Base-by-base conservation (phyloP, 2,329 filamentous ascomycete species). In the Cercospora sp. region DNA sequence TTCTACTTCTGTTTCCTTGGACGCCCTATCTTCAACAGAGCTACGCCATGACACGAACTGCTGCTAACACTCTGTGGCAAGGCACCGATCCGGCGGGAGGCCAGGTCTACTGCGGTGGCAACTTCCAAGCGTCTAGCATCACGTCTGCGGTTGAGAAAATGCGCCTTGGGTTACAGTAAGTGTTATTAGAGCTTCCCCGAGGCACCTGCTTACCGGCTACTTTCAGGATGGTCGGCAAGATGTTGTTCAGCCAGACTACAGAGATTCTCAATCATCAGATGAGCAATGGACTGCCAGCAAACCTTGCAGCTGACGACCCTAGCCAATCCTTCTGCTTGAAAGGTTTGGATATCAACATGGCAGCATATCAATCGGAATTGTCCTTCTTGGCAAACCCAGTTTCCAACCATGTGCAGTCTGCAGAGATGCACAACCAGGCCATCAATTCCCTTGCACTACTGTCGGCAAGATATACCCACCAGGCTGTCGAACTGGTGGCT, bases 361-460 rank as follows among this genome's bases (percentile, higher is more conserved):
- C 89, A 0, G 85, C 87, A 0, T 88, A 90, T 70, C 85, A 86
- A 77, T 85, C 87, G 5, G 74, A 76, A 63, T 68, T 75, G 9
- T 72, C 70, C 2, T 73, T 71, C 69, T 82, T 91, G 0, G 85
- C 88, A 0, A 86, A 87, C 66, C 88, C 89, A 0, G 85, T 91
- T 13, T 85, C 84, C 45, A 82, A 82, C 2, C 88, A 91, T 72
- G 87, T 91, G 1, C 87, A 89, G 76, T 84, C 84, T 0, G 88
- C 89, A 1, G 89, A 91, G 75, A 89, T 90, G 85, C 81, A 85
- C 43, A 91, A 91, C 73, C 89, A 91, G 75, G 81, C 84, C 0
- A 80, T 91, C 69, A 91, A 91, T 74, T 89, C 87, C 0, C 81
- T 91, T 13, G 89, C 89, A 9, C 66, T 76, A 21, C 72, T 75